These are phyloP conservation scores for Blastocystis sp. DNA, from an alignment of 352 stramenopile species.

Conservation along the genomic window DNA sequence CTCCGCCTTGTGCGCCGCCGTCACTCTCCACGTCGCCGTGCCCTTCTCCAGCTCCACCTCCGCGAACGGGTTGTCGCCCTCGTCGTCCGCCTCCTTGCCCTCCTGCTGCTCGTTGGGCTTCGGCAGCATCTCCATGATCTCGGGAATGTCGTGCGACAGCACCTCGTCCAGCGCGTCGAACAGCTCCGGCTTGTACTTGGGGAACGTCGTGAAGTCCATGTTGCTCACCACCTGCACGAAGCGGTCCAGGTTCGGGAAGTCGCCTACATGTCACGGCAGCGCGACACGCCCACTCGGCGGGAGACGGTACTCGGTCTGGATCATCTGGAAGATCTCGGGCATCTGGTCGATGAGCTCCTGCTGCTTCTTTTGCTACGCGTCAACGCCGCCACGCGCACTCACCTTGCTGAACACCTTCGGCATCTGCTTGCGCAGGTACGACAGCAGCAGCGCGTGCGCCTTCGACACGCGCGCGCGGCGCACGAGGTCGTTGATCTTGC, in stretches of 20 bases:
- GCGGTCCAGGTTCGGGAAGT: slow-evolving; percentile 89
- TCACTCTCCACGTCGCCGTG: slow-evolving; percentile 79
- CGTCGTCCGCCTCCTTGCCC: slow-evolving; percentile 23
- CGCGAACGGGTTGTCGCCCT: slow-evolving; percentile 77
- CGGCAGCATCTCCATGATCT: slow-evolving; percentile 82
- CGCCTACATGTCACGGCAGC: slow-evolving; percentile 75
- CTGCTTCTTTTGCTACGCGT: slow-evolving; percentile 87
- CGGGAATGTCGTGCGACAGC: slow-evolving; percentile 87
- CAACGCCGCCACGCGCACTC: neutral
- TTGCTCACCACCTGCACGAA: slow-evolving; percentile 84
- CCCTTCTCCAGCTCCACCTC: slow-evolving; percentile 71
- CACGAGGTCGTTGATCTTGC: slow-evolving; percentile 92
- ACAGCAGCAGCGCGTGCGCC: slow-evolving; percentile 95
- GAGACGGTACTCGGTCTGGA: slow-evolving; percentile 95
- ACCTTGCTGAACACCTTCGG: slow-evolving; percentile 92
- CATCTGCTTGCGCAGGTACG: slow-evolving; percentile 94
- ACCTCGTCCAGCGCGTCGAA: slow-evolving; percentile 86
- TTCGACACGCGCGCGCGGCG: slow-evolving; percentile 91
- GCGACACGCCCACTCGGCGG: slow-evolving; percentile 77
- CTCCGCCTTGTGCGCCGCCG: slow-evolving; percentile 80
- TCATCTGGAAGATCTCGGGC: slow-evolving; percentile 91
- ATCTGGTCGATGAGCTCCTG: slow-evolving; percentile 91
- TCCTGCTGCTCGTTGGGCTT: slow-evolving; percentile 78
- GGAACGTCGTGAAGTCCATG: slow-evolving; percentile 89
- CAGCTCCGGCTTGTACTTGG: slow-evolving; percentile 82